A percentile compares a stretch with the other conserved stretches of the same genome.
Conservation (phyloP, 805 yeast species). For the Zygosaccharomyces pseudorouxii region DNA sequence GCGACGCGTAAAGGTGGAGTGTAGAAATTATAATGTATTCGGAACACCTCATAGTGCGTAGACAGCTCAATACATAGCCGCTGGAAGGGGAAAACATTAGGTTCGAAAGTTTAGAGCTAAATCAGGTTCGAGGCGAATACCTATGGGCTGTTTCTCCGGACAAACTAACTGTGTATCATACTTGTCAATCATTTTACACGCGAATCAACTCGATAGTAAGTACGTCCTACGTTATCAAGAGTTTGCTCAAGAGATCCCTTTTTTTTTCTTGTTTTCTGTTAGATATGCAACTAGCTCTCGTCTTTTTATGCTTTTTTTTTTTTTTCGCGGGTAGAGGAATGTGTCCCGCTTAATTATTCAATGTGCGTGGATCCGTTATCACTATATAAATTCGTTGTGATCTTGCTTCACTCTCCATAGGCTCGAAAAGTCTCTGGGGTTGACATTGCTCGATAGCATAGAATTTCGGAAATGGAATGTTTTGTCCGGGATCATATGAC, state of each 20-base stretch:
- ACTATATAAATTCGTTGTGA: no score
- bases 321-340: not conserved
- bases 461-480: not conserved
- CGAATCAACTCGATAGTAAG: no score
- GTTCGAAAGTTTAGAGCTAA: no score
- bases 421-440: no score
- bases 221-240: no score
- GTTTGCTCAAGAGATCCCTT: not conserved
- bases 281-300: not conserved
- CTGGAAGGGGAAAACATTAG: no score
- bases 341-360: not conserved
- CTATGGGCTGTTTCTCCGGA: not conserved
- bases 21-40: not conserved
- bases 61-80: no score
- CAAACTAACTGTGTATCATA: not conserved
- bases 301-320: not conserved
- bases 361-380: not conserved
- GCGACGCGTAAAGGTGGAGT: not conserved
- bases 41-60: not conserved
- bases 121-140: no score
- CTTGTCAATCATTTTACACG: no score
- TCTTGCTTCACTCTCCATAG: no score
- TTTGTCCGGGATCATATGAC: not conserved
- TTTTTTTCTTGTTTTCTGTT: not conserved
- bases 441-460: no score